A percentile compares a stretch with the other conserved stretches of the same genome.
These are phyloP conservation scores for Rhododendron griersonianum DNA, from an alignment of 148 eudicot genomes.

Conservation along the genomic window DNA sequence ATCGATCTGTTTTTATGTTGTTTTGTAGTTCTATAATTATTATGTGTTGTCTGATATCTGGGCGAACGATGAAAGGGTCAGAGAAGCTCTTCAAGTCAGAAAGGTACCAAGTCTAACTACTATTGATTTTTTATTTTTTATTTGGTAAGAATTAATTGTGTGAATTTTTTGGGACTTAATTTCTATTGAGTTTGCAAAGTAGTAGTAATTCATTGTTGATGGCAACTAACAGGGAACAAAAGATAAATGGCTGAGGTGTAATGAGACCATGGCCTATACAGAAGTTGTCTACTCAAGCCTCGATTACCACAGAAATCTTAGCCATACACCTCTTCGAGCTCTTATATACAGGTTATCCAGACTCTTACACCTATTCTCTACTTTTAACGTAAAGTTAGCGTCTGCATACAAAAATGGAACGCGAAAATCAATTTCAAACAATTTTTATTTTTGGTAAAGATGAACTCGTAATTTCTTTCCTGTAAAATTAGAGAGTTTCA, in stretches of 20 bases:
- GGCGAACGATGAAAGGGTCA: conserved; percentile 30
- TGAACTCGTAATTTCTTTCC: no score
- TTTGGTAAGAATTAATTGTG: not conserved
- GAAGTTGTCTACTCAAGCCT: conserved; percentile 16
- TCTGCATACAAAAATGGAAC: no score
- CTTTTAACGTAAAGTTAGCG: no score
- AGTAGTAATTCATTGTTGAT: not conserved
- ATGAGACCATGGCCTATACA: conserved; percentile 21
- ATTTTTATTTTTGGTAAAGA: no score
- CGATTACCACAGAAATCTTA: conserved; percentile 24
- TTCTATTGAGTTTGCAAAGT: not conserved
- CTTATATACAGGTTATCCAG: conserved; percentile 4
- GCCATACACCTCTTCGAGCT: conserved; percentile 21
- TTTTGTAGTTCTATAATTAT: conserved; percentile 1
- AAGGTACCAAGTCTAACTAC: conserved; percentile 18
- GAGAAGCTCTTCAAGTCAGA: conserved; percentile 27
- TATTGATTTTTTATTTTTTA: no score
- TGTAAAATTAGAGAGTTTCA: no score
- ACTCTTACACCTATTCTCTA: no score
- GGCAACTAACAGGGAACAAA: conserved; percentile 25
- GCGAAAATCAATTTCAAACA: no score
- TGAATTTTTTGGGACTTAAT: not conserved
- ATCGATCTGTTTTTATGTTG: not conserved
- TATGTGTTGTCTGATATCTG: conserved; percentile 21
- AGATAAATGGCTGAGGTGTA: conserved; percentile 39